These are phyloP conservation scores for Lentinus tigrinus DNA, from an alignment of 768 basidiomycete species.

Conservation along the genomic window DNA sequence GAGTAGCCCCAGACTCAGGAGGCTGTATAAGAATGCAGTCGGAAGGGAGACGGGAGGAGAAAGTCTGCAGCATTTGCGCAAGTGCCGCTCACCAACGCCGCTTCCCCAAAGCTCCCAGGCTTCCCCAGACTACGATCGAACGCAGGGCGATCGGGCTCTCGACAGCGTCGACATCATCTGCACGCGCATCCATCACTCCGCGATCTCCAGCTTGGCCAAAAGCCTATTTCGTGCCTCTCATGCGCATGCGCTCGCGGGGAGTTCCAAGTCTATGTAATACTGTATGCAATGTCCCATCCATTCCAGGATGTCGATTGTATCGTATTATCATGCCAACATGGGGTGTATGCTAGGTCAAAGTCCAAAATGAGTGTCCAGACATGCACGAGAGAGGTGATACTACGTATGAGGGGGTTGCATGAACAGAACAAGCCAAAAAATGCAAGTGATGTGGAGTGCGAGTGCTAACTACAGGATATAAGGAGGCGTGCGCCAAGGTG, in stretches of 20 bases:
- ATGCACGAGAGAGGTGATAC: conserved; percentile 5
- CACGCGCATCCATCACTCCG: background rate
- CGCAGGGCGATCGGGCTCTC: conserved; percentile 1
- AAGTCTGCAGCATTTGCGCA: background rate
- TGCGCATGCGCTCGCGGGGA: no score
- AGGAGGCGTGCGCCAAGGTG: background rate
- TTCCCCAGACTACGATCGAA: conserved; percentile 1
- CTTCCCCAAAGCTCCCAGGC: conserved; percentile 16
- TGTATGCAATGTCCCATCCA: background rate
- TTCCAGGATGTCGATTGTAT: background rate
- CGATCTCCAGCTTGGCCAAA: background rate
- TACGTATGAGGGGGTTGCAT: background rate
- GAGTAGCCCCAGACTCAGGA: background rate
- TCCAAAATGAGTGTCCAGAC: conserved; percentile 13
- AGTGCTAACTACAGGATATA: background rate
- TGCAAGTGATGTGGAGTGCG: background rate
- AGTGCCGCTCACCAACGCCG: background rate
- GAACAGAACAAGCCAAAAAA: background rate
- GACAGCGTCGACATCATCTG: background rate
- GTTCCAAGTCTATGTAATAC: no score
- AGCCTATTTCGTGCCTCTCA: background rate
- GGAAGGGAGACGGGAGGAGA: background rate
- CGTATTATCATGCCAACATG: conserved; percentile 5
- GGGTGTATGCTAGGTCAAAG: conserved; percentile 16
- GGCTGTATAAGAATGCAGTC: background rate